Conservation (phyloP, 257 asterid species). For the Salvia rosmarinus region DNA sequence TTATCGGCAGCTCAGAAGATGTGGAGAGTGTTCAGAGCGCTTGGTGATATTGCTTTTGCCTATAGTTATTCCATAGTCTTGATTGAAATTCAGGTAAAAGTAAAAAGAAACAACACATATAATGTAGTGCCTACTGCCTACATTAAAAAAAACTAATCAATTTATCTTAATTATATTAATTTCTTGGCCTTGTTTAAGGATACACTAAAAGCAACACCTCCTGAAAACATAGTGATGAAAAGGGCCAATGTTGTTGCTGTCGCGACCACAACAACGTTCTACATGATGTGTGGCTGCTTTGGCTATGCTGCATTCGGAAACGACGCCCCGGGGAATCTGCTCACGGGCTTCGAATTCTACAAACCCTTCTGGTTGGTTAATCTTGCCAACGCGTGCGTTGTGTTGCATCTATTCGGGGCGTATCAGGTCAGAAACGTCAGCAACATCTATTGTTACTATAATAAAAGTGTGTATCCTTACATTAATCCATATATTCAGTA, state of each 20-base stretch:
- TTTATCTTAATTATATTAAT: no score
- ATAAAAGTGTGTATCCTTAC: no score
- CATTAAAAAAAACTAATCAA: no score
- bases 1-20: slow-evolving; percentile 59
- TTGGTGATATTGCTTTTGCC: slow-evolving; percentile 74
- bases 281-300: slow-evolving; percentile 69
- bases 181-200: slow-evolving; percentile 38
- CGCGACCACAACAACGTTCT: slow-evolving; percentile 56
- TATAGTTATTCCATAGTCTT: slow-evolving; percentile 63
- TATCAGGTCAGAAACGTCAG: slow-evolving; percentile 56
- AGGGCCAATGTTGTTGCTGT: slow-evolving; percentile 53
- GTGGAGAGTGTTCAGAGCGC: slow-evolving; percentile 67
- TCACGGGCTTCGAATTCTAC: slow-evolving; percentile 67
- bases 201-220: slow-evolving; percentile 57
- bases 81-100: slow-evolving; percentile 67
- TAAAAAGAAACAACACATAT: background rate
- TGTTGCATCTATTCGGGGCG: slow-evolving; percentile 69
- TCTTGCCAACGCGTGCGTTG: slow-evolving; percentile 61
- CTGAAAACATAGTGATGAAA: slow-evolving; percentile 70
- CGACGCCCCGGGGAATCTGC: slow-evolving; percentile 60
- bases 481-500: no score
- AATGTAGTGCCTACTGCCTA: no score
- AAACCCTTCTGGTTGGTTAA: slow-evolving; percentile 75
- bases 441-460: no score
- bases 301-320: slow-evolving; percentile 80